Base-by-base conservation (phyloP, 352 stramenopile species). In the Plasmopara halstedii region DNA sequence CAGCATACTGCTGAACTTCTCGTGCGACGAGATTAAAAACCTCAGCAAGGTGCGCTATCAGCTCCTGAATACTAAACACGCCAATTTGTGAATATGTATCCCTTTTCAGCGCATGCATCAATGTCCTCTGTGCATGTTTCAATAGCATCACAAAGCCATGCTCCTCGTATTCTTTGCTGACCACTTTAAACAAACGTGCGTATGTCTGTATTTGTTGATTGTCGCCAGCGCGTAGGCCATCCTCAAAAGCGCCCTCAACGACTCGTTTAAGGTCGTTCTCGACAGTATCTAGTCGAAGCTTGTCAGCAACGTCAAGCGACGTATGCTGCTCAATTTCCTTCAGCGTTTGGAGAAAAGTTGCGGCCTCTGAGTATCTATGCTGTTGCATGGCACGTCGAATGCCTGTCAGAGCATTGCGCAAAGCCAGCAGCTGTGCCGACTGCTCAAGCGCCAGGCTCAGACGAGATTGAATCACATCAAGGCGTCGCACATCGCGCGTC, bases 381-480 rank as follows among this genome's bases (percentile, higher is more conserved):
- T 79, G 64, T 46, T 84, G 64, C 78, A 94, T 90, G 17, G 75
- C 70, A 39, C 70, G 70, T 40, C 81, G 77, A 14, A 90, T 73
- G 13, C 81, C 78, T 19, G 67, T 48, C 45, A 94, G 60, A 9
- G 76, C 71, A 53, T 94, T 89, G 44, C 80, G 78, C 43, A 94
- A 62, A n/a, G 60, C 75, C 34, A 94, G 50, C 22, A 88, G 64
- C 64, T 88, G 74, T 27, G 68, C 63, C 14, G 76, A 81, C 46
- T 89, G 78, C 19, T 70, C 62, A 18, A 92, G 54, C 19, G 58
- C 74, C 37, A 64, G 43, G 35, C 67, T 67, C 54, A 94, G 46
- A 6, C 80, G 78, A 52, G 77, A 88, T 56, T 94, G 80, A 25
- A 89, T 66, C 45, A 88, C 73, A 42, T 90, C 83, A 22, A 94